These are phyloP conservation scores for Colletotrichum chlorophyti DNA, from an alignment of 2,329 filamentous ascomycete species.

Conservation along the genomic window DNA sequence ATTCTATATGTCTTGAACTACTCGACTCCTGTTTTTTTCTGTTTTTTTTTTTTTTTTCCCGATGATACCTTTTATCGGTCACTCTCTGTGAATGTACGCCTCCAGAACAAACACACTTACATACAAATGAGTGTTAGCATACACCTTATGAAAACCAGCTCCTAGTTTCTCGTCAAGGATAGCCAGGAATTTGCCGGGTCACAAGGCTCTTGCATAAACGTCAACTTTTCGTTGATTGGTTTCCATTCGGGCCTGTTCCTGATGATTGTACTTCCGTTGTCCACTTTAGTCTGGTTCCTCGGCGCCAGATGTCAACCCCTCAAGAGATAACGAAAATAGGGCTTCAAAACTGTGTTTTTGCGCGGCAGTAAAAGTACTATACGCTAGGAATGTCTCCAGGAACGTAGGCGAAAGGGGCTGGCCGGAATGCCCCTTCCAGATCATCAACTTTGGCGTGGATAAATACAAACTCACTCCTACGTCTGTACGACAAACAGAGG, in stretches of 20 bases:
- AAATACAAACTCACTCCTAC: conserved; percentile 2
- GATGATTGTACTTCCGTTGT: conserved; percentile 3
- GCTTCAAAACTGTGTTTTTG: too few relatives aligned
- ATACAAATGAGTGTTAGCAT: too few relatives aligned
- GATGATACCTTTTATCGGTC: background rate
- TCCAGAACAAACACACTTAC: too few relatives aligned
- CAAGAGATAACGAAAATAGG: background rate
- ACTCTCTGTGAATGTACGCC: too few relatives aligned
- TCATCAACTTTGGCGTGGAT: conserved; percentile 3
- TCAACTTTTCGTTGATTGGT: background rate
- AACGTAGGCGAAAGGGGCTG: conserved; percentile 3
- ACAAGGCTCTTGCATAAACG: background rate
- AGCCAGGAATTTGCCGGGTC: too few relatives aligned
- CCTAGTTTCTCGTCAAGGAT: too few relatives aligned
- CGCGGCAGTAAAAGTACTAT: too few relatives aligned
- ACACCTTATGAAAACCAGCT: too few relatives aligned
- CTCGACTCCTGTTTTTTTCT: too few relatives aligned
- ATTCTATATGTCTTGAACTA: too few relatives aligned
- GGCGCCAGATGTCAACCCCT: background rate
- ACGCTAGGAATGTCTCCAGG: conserved; percentile 1
- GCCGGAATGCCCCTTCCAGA: background rate
- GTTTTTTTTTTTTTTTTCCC: background rate
- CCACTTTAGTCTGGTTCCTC: too few relatives aligned
- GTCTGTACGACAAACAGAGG: background rate
- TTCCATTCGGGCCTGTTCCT: background rate